Evolutionary conservation across 2,329 filamentous ascomycete genomes (phyloP).

Genomic region (Colletotrichum acutatum): DNA sequence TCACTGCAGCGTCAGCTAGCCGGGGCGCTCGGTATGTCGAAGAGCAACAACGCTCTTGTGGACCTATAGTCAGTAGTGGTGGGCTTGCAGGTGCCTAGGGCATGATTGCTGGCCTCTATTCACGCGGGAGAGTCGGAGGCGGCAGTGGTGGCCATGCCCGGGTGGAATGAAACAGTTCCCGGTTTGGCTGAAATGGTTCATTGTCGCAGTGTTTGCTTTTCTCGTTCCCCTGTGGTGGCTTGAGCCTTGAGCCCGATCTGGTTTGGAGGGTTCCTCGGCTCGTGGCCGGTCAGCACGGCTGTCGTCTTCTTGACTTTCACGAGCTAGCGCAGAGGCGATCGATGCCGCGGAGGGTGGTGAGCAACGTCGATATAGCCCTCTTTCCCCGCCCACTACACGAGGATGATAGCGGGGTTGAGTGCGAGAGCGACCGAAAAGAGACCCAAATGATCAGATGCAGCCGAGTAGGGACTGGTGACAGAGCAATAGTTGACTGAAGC

Average conservation of each 20-base stretch:
- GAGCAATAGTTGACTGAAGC: not conserved
- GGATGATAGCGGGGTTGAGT: slow-evolving; percentile 17
- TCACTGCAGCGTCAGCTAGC: slow-evolving; percentile 5
- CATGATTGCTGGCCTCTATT: not conserved
- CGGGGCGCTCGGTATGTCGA: slow-evolving; percentile 13
- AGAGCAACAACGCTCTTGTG: slow-evolving; percentile 4
- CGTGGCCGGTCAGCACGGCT: not conserved
- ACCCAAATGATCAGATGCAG: slow-evolving; percentile 19
- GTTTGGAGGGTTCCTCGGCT: not conserved
- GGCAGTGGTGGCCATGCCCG: not conserved
- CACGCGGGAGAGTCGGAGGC: slow-evolving; percentile 7
- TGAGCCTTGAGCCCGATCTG: slow-evolving; percentile 9
- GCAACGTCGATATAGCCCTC: not conserved
- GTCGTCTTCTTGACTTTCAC: slow-evolving; percentile 4
- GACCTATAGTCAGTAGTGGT: not conserved
- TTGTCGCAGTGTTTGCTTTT: slow-evolving; percentile 29
- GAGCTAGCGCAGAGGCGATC: slow-evolving; percentile 18
- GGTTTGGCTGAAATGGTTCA: slow-evolving; percentile 12
- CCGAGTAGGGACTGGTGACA: slow-evolving; percentile 5
- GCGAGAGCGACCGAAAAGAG: slow-evolving; percentile 19
- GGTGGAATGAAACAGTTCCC: slow-evolving; percentile 30
- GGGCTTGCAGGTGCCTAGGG: slow-evolving; percentile 6
- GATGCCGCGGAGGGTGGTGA: not conserved
- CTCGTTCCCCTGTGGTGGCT: slow-evolving; percentile 10
- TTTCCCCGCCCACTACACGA: slow-evolving; percentile 2